A percentile compares a stretch with the other conserved stretches of the same genome.
These are phyloP conservation scores for Sarocladium strictum DNA, from an alignment of 2,329 filamentous ascomycete genomes.

Conservation along the genomic window DNA sequence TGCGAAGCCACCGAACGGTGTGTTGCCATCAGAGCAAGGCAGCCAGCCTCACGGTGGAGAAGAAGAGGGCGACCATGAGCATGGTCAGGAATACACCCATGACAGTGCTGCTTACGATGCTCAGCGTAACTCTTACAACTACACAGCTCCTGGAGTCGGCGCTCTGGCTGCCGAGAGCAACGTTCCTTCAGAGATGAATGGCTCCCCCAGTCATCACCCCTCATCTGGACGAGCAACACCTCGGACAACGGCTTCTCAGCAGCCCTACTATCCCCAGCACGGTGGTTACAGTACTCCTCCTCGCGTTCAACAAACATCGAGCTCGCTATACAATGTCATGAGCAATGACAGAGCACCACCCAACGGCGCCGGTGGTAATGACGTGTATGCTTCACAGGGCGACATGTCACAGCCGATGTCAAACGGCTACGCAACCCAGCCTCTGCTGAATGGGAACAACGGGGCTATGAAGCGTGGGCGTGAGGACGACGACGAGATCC, in stretches of 20 bases:
- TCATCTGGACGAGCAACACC: conserved; percentile 81
- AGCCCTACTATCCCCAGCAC: conserved; percentile 65
- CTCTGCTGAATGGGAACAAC: conserved; percentile 58
- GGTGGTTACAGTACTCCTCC: conserved; percentile 75
- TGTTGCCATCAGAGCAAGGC: conserved; percentile 48
- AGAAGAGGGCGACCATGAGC: conserved; percentile 66
- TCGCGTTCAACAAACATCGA: conserved; percentile 61
- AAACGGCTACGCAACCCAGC: conserved; percentile 59
- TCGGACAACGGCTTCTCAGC: conserved; percentile 65
- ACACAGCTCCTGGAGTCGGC: conserved; percentile 62
- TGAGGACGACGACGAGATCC: conserved; percentile 53
- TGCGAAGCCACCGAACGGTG: conserved; percentile 59
- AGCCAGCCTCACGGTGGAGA: conserved; percentile 52
- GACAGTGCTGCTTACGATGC: conserved; percentile 69
- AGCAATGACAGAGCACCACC: conserved; percentile 65
- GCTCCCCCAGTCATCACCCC: conserved; percentile 72
- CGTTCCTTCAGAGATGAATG: conserved; percentile 74
- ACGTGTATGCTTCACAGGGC: conserved; percentile 64
- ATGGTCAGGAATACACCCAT: conserved; percentile 82
- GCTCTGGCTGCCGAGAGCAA: conserved; percentile 72
- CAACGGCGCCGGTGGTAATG: conserved; percentile 53
- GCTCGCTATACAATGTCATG: conserved; percentile 85
- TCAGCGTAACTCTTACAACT: conserved; percentile 70
- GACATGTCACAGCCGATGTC: conserved; percentile 51
- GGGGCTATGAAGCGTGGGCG: conserved; percentile 40